These are phyloP conservation scores for Geotrichum aggregatum DNA, from an alignment of 1,139 yeast species.

Conservation along the genomic window DNA sequence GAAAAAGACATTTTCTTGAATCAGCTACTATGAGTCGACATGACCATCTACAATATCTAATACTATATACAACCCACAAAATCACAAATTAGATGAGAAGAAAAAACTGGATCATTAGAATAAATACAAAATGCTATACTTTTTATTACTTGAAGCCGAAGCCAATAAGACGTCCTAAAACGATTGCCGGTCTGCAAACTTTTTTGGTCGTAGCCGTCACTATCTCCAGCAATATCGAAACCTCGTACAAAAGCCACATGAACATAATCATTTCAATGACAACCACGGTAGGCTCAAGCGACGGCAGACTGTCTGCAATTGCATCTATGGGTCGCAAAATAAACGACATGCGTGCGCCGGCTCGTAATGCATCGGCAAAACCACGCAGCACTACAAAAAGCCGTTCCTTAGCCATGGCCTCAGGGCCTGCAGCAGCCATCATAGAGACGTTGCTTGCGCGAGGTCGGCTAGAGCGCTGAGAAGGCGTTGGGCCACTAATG, in stretches of 20 bases:
- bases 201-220: constrained; percentile 33
- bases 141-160: constrained; percentile 7
- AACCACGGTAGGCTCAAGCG: constrained; percentile 30
- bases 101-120: not conserved
- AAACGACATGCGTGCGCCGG: constrained; percentile 29
- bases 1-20: not conserved
- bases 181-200: constrained; percentile 35
- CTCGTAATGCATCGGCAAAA: constrained; percentile 27
- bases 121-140: not conserved
- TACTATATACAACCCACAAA: not conserved
- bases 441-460: not conserved
- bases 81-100: not conserved
- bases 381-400: not conserved
- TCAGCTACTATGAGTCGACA: not conserved
- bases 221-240: constrained; percentile 34
- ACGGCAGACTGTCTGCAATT: constrained; percentile 32
- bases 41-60: not conserved
- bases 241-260: constrained; percentile 35
- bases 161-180: constrained; percentile 28
- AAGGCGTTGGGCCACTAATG: not conserved
- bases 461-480: not conserved
- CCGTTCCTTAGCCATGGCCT: not conserved
- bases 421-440: constrained; percentile 3
- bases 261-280: constrained; percentile 34
- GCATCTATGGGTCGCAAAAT: constrained; percentile 34